Evolutionary conservation across 768 basidiomycete species (phyloP), one percentile per base, ranked within the genome.

Genomic region (Lactarius deliciosus): DNA sequence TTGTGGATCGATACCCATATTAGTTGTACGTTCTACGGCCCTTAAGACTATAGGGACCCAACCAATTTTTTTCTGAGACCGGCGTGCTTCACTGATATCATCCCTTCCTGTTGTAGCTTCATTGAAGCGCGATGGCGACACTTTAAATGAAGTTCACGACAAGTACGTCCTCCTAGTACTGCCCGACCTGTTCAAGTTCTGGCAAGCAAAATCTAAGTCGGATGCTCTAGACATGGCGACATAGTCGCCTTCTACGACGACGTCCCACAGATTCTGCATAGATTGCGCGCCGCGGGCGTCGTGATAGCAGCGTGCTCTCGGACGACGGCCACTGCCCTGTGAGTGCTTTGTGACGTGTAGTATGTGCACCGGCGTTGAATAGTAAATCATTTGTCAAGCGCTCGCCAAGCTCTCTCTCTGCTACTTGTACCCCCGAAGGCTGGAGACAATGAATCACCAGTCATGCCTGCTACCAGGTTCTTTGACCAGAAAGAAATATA

Each of bases 1-100:
- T 79, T 94, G 18, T 94, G 92, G 92, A 88, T 94, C 61, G 93
- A 95, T 75, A 86, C 86, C 20, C 89, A 93, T 74, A 81, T 91
- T 60, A 77, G 81, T 54, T 84, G 86, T 82, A 66, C 11, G 61
- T n/a, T 53, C 50, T 25, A 28, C 3, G 28, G 28, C 28, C 28
- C 28, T 28, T 28, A 28, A 28, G 28, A 28, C 28, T 28, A 15
- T 5, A 13, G 47, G 22, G 22, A 50, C 22, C n/a, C 57, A 5
- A 73, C 64, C 10, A 22, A 2, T 20, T 9, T 56, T 13, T n/a
- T 43, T 38, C n/a, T 1, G 20, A n/a, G 20, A n/a, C 28, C 41
- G 10, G 36, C 36, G 8, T 16, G 9, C 11, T 36, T 43, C 15
- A 41, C 10, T 65, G 4, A 61, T 43, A 43, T 57, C 25, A 38